Evolutionary conservation across 495 filamentous ascomycete species (phyloP), one percentile per base, ranked within the genome.

Genomic region (Immersiella caudata): DNA sequence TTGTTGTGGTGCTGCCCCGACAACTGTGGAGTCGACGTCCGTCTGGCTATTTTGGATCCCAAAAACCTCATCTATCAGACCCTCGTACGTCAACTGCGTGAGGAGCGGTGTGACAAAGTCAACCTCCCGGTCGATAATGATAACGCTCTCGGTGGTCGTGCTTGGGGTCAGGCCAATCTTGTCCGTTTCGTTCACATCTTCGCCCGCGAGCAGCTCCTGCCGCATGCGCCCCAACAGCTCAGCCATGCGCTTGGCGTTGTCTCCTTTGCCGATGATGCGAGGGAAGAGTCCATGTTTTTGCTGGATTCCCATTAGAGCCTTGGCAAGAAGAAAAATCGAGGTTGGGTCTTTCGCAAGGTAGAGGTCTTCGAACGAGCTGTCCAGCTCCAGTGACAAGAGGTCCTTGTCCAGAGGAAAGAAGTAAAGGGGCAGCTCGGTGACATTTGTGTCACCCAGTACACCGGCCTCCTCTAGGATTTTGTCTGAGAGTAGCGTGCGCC

Each of bases 31-130:
- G 72, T 97, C 94, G n/a, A 98, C 87, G 71, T 98, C 94, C 51
- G 92, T 89, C 76, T 96, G 91, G 76, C 94, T 97, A 70, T 89
- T 86, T 66, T 90, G 85, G 66, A 99, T 94, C 57, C 91, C 90
- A 68, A 97, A 96, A 40, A 93, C 86, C 79, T 99, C 96, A 75
- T 99, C 96, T 60, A 99, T 91, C 29, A 99, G 77, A 0, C 96
- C 96, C 79, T 98, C 94, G 73, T 99, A 99, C 9, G 96, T 99
- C 50, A 99, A 83, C 75, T 98, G 96, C 0, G 95, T 98, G 57
- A 98, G 87, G 14, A 99, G 84, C 1, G 90, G 88, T 22, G 95
- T 96, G 29, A 91, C 91, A 78, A 94, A 92, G 73, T 99, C 96
- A 57, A 96, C 89, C 69, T 97, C 93, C 49, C 96, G 90, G 78